Base-by-base conservation (phyloP, 108 stramenopile genomes). In the Nannochloropsis salina region DNA sequence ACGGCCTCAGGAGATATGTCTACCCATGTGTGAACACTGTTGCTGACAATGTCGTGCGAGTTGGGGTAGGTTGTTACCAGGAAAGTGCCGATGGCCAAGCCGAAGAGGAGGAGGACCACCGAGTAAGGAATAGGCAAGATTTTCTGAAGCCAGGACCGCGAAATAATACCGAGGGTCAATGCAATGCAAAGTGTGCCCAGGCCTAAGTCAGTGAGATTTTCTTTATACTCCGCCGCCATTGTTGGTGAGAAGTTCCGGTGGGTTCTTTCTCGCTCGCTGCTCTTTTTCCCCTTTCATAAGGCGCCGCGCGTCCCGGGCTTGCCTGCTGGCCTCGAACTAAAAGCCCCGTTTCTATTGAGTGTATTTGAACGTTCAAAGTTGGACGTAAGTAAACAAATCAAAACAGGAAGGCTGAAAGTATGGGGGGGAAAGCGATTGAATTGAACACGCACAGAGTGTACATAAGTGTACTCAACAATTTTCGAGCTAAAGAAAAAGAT, bases 81-180 rank as follows among this genome's bases (percentile, higher is more conserved):
- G 6, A 85, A 22, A 8, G 90, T 80, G 8, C 82, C 61, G 22
- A 91, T 44, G 11, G 90, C 44, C 80, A 91, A 80, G 5, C 90
- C 92, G 6, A 95, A 95, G 83, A 94, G 94, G 18, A 96, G 96
- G 82, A 98, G 93, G 42, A 93, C 84, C 4, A 96, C 61, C 61
- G 61, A 15, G 61, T 74, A 74, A n/a, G 61, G 43, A 21, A 82
- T 82, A 20, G 44, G 42, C 82, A 61, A 84, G 22, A 22, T 42
- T 45, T 84, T 84, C 44, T 42, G 41, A 11, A 80, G 80, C 41
- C 79, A 40, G 42, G 40, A 74, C 61, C 61, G 61, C 15, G 61
- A 74, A 8, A 74, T 74, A n/a, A 74, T 74, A 74, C 61, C 61
- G 8, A 74, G 61, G 2, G 61, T 74, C n/a, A 74, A 6, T 15